phyloP scores from a whole-genome alignment of 2,329 filamentous ascomycete genomes.

The Colletotrichum cereale region DNA sequence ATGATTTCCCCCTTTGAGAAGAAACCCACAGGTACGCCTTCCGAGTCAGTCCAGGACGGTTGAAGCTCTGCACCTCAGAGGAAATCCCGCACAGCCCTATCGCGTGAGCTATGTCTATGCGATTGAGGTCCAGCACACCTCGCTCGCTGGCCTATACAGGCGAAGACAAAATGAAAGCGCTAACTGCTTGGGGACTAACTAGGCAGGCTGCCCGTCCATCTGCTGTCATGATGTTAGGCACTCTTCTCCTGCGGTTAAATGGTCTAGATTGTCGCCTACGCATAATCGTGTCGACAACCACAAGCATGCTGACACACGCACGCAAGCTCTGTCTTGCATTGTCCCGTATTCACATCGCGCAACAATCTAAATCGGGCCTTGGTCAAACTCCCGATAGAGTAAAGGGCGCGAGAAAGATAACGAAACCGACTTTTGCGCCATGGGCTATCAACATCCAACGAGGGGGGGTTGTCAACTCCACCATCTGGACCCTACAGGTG shows the following conservation, averaged over 20 bases:
- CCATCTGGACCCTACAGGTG: not conserved
- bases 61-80: not conserved
- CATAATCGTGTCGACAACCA: not conserved
- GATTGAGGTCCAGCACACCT: not conserved
- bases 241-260: not conserved
- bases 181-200: not conserved
- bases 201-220: not conserved
- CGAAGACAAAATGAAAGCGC: not conserved
- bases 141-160: not conserved
- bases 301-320: not conserved
- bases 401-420: conserved; percentile 4
- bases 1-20: not conserved
- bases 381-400: conserved; percentile 1
- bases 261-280: conserved; percentile 18
- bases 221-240: not conserved
- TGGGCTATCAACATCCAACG: not conserved
- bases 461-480: not conserved
- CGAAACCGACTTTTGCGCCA: not conserved
- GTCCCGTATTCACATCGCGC: not conserved
- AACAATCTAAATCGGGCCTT: conserved; percentile 12
- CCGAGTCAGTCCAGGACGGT: no score
- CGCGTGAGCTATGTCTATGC: not conserved
- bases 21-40: not conserved
- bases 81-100: not conserved
- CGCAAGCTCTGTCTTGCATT: conserved; percentile 1